phyloP scores from a whole-genome alignment of 1,284 basidiomycete species.

The Retiboletus flavoniger region DNA sequence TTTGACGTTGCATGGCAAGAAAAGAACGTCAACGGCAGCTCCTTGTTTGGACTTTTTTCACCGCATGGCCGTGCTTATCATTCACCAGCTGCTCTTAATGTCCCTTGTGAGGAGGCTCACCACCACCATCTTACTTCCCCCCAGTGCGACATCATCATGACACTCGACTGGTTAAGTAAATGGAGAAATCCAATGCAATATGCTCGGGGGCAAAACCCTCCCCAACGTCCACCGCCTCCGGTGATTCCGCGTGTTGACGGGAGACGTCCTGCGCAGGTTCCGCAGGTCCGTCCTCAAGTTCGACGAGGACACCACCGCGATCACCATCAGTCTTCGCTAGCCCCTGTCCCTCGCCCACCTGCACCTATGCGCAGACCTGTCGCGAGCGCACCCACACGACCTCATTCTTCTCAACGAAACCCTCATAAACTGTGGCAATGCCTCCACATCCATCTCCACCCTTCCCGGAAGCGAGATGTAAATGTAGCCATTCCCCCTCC shows the following conservation, averaged over 20 bases:
- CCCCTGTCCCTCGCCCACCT: slow-evolving; percentile 14
- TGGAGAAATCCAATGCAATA: slow-evolving; percentile 26
- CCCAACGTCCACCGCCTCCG: slow-evolving; percentile 16
- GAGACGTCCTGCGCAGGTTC: slow-evolving; percentile 20
- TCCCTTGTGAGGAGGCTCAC: slow-evolving; percentile 16
- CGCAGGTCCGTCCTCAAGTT: slow-evolving; percentile 19
- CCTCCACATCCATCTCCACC: slow-evolving; percentile 30
- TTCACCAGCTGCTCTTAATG: slow-evolving; percentile 30
- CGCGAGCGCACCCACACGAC: slow-evolving; percentile 11
- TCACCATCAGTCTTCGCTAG: slow-evolving; percentile 11
- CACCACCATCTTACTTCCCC: slow-evolving; percentile 11
- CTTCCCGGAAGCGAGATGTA: slow-evolving; percentile 24
- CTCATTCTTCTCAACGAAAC: slow-evolving; percentile 14
- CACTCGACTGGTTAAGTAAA: slow-evolving; percentile 31
- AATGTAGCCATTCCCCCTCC: slow-evolving; percentile 5
- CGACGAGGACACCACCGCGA: slow-evolving; percentile 24
- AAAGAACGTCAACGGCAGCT: slow-evolving; percentile 27
- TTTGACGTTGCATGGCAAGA: slow-evolving; percentile 29
- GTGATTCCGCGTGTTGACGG: slow-evolving; percentile 17
- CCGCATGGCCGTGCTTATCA: slow-evolving; percentile 31
- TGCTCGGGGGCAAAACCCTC: slow-evolving; percentile 14
- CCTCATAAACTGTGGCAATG: slow-evolving; percentile 22
- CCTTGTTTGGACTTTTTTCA: slow-evolving; percentile 28
- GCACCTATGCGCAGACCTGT: slow-evolving; percentile 18
- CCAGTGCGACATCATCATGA: slow-evolving; percentile 20